Conservation (phyloP, 202 grass and related monocot genomes). For the Panicum virgatum region DNA sequence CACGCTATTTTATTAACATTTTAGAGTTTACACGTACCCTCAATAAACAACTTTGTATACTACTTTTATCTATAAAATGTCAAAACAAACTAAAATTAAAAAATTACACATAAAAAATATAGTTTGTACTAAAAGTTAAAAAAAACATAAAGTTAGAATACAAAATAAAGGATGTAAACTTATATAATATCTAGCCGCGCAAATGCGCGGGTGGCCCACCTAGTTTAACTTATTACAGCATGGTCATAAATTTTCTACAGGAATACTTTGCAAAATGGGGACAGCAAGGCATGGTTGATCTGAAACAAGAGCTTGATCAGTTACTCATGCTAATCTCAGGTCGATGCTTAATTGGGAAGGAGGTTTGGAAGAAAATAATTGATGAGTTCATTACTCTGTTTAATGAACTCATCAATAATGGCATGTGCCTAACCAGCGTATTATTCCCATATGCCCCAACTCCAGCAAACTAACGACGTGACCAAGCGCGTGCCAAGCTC, state of each 20-base stretch:
- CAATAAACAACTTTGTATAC: too few species aligned
- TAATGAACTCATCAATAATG: slow-evolving; percentile 26
- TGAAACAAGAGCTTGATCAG: slow-evolving; percentile 37
- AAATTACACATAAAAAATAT: too few species aligned
- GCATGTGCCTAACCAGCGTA: slow-evolving; percentile 20
- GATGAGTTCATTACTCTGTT: slow-evolving; percentile 36
- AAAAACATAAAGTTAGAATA: too few species aligned
- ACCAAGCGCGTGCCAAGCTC: slow-evolving; percentile 36
- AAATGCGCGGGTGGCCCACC: too few species aligned
- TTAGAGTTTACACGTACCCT: too few species aligned
- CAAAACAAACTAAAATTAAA: too few species aligned
- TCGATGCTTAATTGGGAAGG: slow-evolving; percentile 45
- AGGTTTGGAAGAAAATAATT: slow-evolving; percentile 34
- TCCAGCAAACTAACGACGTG: slow-evolving; percentile 11
- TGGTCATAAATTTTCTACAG: background rate
- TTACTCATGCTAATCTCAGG: slow-evolving; percentile 41
- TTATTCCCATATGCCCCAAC: slow-evolving; percentile 47
- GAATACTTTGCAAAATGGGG: slow-evolving; percentile 37
- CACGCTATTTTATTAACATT: too few species aligned
- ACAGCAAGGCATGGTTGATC: slow-evolving; percentile 39
- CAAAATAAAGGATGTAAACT: too few species aligned
- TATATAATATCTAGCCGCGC: too few species aligned
- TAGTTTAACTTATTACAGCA: too few species aligned
- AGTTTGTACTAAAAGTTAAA: too few species aligned
- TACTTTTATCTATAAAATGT: too few species aligned